phyloP scores from a whole-genome alignment of 2,329 filamentous ascomycete species.

The Ophiostoma piceae region DNA sequence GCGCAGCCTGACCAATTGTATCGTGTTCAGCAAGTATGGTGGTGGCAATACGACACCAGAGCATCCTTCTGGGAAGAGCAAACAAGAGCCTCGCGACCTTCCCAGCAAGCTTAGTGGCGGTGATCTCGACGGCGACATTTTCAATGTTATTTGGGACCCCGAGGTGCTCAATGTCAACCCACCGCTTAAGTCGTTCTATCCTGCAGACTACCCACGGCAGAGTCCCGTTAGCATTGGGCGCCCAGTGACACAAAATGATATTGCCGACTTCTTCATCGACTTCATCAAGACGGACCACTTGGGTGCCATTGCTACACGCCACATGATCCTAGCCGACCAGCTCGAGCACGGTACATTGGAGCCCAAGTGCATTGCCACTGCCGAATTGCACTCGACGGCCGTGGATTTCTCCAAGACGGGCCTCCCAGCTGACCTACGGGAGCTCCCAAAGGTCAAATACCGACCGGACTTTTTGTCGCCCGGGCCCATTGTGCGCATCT shows the following conservation, averaged over 20 bases:
- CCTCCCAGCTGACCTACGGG: conserved; percentile 46
- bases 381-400: conserved; percentile 62
- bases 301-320: conserved; percentile 59
- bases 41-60: background rate
- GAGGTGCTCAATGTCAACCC: conserved; percentile 36
- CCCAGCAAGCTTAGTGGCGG: conserved; percentile 75
- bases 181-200: conserved; percentile 39
- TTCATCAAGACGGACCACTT: conserved; percentile 66
- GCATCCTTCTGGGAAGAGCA: background rate
- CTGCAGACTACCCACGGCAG: conserved; percentile 66
- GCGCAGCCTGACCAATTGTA: conserved; percentile 60
- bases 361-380: conserved; percentile 49
- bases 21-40: conserved; percentile 71
- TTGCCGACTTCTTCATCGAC: conserved; percentile 73
- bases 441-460: conserved; percentile 40
- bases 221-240: conserved; percentile 55
- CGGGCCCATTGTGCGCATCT: conserved; percentile 41
- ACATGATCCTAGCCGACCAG: conserved; percentile 61
- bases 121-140: conserved; percentile 79
- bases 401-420: conserved; percentile 76
- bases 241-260: conserved; percentile 57
- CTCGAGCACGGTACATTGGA: conserved; percentile 47
- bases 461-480: conserved; percentile 52
- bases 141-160: conserved; percentile 70
- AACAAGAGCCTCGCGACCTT: conserved; percentile 54